These are phyloP conservation scores for Blastomyces parvus DNA, from an alignment of 2,329 filamentous ascomycete species.

Conservation along the genomic window DNA sequence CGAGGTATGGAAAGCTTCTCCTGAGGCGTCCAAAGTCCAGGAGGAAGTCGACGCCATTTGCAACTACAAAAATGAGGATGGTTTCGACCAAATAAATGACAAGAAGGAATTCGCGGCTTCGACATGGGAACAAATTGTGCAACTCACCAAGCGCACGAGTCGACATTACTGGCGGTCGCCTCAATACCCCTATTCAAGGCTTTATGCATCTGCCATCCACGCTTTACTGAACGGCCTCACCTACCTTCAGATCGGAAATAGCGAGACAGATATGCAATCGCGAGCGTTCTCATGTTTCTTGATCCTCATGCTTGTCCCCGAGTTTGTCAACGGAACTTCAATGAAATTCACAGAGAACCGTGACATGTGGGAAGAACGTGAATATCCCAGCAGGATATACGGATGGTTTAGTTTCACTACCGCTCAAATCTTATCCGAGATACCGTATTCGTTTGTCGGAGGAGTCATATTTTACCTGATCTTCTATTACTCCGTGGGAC, in stretches of 20 bases:
- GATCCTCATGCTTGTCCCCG: constrained; percentile 53
- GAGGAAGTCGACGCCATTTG: constrained; percentile 54
- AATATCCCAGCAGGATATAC: constrained; percentile 61
- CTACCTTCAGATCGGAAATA: constrained; percentile 57
- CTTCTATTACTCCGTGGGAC: constrained; percentile 63
- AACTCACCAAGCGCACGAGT: constrained; percentile 59
- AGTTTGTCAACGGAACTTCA: constrained; percentile 59
- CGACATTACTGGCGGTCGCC: constrained; percentile 63
- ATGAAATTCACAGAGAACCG: constrained; percentile 63
- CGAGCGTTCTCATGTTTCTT: constrained; percentile 60
- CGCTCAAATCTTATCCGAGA: constrained; percentile 57
- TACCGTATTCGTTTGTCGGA: constrained; percentile 54
- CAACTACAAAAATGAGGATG: constrained; percentile 36
- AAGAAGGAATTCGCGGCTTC: constrained; percentile 51
- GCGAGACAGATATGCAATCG: constrained; percentile 56
- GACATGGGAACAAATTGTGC: constrained; percentile 49
- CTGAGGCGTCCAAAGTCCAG: constrained; percentile 47
- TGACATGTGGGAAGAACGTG: constrained; percentile 57
- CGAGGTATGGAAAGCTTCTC: constrained; percentile 55
- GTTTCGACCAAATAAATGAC: constrained; percentile 17
- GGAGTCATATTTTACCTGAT: constrained; percentile 56
- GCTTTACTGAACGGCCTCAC: constrained; percentile 66
- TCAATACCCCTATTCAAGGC: constrained; percentile 62
- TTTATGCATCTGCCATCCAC: constrained; percentile 57
- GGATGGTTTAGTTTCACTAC: constrained; percentile 62